Base-by-base conservation (phyloP, 768 basidiomycete species). In the Tylopilus sp. region DNA sequence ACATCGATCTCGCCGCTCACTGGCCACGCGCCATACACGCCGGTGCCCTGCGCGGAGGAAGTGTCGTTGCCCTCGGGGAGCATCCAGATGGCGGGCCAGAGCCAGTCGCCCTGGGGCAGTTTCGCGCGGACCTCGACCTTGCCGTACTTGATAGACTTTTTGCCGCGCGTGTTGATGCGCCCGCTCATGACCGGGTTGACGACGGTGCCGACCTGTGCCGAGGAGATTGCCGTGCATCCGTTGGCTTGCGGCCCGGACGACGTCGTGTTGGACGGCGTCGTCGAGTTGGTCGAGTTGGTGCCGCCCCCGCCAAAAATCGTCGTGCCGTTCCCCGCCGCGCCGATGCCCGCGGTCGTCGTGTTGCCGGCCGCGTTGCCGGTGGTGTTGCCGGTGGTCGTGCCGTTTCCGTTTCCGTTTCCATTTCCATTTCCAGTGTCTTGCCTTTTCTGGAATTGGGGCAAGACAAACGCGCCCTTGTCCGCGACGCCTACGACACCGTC, bases 111-210 rank as follows among this genome's bases (percentile, higher is more conserved):
- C 21, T 70, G 68, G 0, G 86, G 85, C 36, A 88, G 61, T 63
- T 82, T 83, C 0, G 87, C 88, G 1, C 74, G 71, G 9, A 84
- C 76, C 60, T 84, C 81, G 48, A 85, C 74, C 55, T 80, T 78
- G 31, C 83, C 83, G 52, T 76, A 84, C 64, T 72, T 71, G 63
- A 85, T 78, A 43, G 62, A 72, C 48, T 75, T 67, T 53, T 72
- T 77, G 26, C 72, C 72, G 40, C 74, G 73, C 26, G 83, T 85
- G 52, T 71, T 77, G 57, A 85, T 70, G 19, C 83, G 73, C 12
- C 82, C 82, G 33, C 73, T 76, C 72, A 73, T 74, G 42, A 82
- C 76, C 3, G 83, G 83, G 55, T 80, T 79, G 63, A 85, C 73
- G 14, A 72, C 72, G 10, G 63, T 62, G 21, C 64, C 65, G 11